phyloP scores from a whole-genome alignment of 2,329 filamentous ascomycete genomes.

The Botrytis porri region DNA sequence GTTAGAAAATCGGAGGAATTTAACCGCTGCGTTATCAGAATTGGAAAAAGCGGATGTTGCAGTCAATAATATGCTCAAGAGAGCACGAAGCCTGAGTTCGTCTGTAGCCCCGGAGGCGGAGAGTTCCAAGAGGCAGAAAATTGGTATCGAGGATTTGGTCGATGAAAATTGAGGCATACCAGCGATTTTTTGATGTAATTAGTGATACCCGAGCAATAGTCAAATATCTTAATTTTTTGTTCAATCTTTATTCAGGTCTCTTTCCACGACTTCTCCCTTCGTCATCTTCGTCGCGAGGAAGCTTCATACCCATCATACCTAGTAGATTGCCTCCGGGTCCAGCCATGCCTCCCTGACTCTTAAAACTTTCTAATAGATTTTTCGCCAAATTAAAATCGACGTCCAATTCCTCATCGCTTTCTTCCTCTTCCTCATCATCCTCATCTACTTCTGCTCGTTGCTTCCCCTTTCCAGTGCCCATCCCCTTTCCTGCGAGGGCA shows the following conservation, averaged over 20 bases:
- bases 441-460: conserved; percentile 44
- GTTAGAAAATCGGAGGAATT: conserved; percentile 50
- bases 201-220: conserved; percentile 21
- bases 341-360: conserved; percentile 79
- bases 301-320: conserved; percentile 75
- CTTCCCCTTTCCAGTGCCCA: background rate
- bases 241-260: conserved; percentile 3
- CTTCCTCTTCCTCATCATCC: conserved; percentile 59
- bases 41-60: conserved; percentile 42
- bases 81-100: conserved; percentile 27
- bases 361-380: conserved; percentile 90
- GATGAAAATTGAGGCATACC: conserved; percentile 13
- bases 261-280: conserved; percentile 11
- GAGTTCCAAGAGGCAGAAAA: conserved; percentile 29
- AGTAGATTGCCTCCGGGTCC: conserved; percentile 88
- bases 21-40: conserved; percentile 47
- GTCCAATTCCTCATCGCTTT: conserved; percentile 62
- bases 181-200: conserved; percentile 17
- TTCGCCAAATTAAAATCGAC: conserved; percentile 85
- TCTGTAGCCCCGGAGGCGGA: conserved; percentile 17
- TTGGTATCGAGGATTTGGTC: conserved; percentile 20
- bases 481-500: conserved; percentile 32
- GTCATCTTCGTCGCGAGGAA: conserved; percentile 75
- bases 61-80: conserved; percentile 28
- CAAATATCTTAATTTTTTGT: conserved; percentile 12